A percentile compares a stretch with the other conserved stretches of the same genome.
Evolutionary conservation across 2,329 filamentous ascomycete species (phyloP).

Genomic region (Pseudocercospora vitis): DNA sequence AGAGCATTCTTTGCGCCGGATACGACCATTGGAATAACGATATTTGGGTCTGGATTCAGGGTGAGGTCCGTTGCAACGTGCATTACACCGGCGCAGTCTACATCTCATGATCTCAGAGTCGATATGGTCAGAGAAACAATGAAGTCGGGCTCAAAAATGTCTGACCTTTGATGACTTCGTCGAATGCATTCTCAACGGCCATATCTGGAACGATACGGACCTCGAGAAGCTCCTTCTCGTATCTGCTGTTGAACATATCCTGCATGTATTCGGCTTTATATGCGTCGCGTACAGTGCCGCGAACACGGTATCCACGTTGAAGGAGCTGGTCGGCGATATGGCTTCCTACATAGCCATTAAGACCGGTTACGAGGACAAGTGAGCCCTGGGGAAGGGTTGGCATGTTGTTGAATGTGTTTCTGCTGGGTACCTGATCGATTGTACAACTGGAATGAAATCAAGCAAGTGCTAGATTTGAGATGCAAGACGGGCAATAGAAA

Average conservation of each 20-base stretch:
- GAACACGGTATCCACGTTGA: slow-evolving; percentile 1
- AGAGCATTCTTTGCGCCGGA: not conserved
- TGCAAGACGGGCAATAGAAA: no score
- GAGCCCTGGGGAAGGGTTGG: slow-evolving; percentile 2
- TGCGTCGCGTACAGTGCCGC: slow-evolving; percentile 2
- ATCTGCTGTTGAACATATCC: not conserved
- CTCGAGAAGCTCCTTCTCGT: not conserved
- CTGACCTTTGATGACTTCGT: slow-evolving; percentile 3
- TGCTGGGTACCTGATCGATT: no score
- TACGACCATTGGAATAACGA: not conserved
- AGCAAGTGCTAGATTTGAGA: no score
- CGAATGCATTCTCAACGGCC: not conserved
- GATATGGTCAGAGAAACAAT: not conserved
- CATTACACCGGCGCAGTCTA: slow-evolving; percentile 3
- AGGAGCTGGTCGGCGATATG: slow-evolving; percentile 11
- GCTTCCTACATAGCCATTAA: slow-evolving; percentile 4
- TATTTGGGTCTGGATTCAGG: slow-evolving; percentile 8
- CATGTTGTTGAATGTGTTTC: not conserved
- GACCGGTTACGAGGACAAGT: slow-evolving; percentile 7
- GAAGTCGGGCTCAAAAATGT: not conserved
- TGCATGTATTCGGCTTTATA: not conserved
- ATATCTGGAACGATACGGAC: slow-evolving; percentile 1
- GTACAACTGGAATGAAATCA: no score
- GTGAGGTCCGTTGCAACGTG: slow-evolving; percentile 9
- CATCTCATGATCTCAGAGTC: not conserved